A percentile compares a stretch with the other conserved stretches of the same genome.
Conservation (phyloP, 2,329 filamentous ascomycete species). For the Colletotrichum lindemuthianum region DNA sequence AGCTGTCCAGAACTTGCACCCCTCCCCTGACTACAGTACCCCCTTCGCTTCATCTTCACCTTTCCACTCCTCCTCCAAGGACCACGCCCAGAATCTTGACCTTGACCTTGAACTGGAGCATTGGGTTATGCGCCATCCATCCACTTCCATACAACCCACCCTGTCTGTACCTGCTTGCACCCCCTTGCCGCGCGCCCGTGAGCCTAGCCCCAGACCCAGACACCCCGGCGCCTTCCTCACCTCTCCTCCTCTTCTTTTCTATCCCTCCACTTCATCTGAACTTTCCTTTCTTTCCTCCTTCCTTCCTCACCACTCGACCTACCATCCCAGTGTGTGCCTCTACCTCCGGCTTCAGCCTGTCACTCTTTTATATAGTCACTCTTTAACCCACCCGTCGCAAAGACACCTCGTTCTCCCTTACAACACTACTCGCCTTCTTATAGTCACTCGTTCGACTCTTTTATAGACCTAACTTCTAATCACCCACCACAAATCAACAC, state of each 20-base stretch:
- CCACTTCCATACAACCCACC: neutral
- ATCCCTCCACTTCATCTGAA: constrained; percentile 31
- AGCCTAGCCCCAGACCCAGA: constrained; percentile 18
- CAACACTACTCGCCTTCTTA: constrained; percentile 23
- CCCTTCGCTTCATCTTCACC: neutral
- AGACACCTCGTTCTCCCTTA: constrained; percentile 20
- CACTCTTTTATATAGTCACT: constrained; percentile 37
- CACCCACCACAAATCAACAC: constrained; percentile 30
- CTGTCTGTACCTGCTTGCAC: constrained; percentile 4
- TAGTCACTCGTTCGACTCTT: constrained; percentile 32
- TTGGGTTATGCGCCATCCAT: no score
- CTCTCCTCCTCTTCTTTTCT: constrained; percentile 31
- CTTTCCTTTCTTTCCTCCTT: constrained; percentile 29
- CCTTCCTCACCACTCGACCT: constrained; percentile 23
- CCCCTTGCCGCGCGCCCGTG: constrained; percentile 35
- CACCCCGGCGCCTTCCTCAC: constrained; percentile 20
- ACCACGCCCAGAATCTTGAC: neutral
- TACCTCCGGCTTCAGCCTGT: constrained; percentile 34
- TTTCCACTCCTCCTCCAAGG: neutral
- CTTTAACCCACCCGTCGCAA: constrained; percentile 31
- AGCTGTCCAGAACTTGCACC: neutral
- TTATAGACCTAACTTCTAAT: constrained; percentile 31
- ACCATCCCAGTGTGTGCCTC: constrained; percentile 20
- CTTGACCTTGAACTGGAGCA: neutral
- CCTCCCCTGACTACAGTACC: neutral